These are phyloP conservation scores for Baeospora myosura DNA, from an alignment of 1,284 basidiomycete species.

Conservation along the genomic window DNA sequence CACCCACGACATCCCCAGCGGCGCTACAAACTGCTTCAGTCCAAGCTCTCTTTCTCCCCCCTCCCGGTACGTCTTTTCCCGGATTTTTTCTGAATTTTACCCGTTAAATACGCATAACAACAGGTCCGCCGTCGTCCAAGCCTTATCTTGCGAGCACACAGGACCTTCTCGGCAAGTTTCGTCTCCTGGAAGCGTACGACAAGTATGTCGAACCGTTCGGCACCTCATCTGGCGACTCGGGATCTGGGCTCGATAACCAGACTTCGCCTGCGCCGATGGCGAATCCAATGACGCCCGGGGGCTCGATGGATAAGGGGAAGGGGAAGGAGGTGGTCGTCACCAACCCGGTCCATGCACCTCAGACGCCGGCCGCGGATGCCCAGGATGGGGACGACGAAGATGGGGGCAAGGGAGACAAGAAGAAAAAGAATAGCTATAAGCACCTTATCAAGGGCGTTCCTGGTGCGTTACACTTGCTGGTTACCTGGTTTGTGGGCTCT, in stretches of 20 bases:
- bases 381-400: conserved; percentile 52
- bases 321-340: conserved; percentile 44
- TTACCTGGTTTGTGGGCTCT: conserved; percentile 7
- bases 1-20: conserved; percentile 11
- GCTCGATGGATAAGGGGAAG: conserved; percentile 49
- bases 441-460: conserved; percentile 71
- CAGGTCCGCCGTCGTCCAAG: conserved; percentile 39
- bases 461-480: conserved; percentile 37
- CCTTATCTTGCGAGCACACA: conserved; percentile 60
- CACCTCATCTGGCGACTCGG: conserved; percentile 17
- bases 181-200: conserved; percentile 63
- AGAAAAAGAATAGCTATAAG: conserved; percentile 74
- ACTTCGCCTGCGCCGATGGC: conserved; percentile 17
- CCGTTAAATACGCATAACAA: conserved; percentile 7
- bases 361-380: conserved; percentile 33
- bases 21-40: conserved; percentile 9
- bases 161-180: conserved; percentile 64
- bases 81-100: background rate
- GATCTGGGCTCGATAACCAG: conserved; percentile 17
- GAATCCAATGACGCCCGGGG: conserved; percentile 12
- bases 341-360: conserved; percentile 23
- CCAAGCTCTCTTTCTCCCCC: conserved; percentile 34
- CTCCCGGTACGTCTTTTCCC: conserved; percentile 27
- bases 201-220: conserved; percentile 59
- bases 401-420: conserved; percentile 56